A percentile compares a stretch with the other conserved stretches of the same genome.
phyloP scores from a whole-genome alignment of 805 yeast species.

The Lachancea kluyveri region DNA sequence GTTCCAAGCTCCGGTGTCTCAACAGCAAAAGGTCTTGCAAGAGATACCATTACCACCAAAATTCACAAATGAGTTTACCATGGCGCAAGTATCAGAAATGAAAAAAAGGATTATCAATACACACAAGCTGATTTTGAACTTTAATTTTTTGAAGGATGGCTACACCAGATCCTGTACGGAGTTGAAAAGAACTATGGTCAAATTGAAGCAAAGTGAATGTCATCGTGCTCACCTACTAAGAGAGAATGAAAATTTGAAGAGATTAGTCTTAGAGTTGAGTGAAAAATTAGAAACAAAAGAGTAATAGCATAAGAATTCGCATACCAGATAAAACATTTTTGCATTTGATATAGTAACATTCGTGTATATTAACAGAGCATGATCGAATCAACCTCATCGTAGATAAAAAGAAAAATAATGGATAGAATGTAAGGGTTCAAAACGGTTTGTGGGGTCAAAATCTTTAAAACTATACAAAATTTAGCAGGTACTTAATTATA shows the following conservation, averaged over 20 bases:
- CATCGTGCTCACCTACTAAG: conserved; percentile 32
- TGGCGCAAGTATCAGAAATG: conserved; percentile 27
- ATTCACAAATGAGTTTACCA: conserved; percentile 25
- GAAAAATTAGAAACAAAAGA: conserved; percentile 10
- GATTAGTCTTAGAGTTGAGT: conserved; percentile 18
- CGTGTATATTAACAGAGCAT: neutral
- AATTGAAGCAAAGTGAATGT: conserved; percentile 33
- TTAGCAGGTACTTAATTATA: conserved; percentile 1
- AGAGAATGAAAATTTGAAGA: conserved; percentile 34
- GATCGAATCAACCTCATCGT: neutral
- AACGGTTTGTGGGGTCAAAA: neutral
- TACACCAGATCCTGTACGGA: conserved; percentile 30
- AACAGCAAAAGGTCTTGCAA: conserved; percentile 3
- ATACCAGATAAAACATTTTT: conserved; percentile 1
- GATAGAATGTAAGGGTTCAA: no score
- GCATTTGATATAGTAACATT: neutral
- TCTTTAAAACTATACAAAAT: neutral
- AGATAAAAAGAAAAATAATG: no score
- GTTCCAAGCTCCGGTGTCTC: no score
- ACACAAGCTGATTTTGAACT: conserved; percentile 28
- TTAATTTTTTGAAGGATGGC: conserved; percentile 28
- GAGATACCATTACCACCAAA: conserved; percentile 14
- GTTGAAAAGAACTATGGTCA: conserved; percentile 28
- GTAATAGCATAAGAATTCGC: neutral
- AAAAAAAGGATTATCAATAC: conserved; percentile 29